Evolutionary conservation across 1,139 yeast species (phyloP), one percentile per base, ranked within the genome.

Genomic region (Meyerozyma elateridarum): DNA sequence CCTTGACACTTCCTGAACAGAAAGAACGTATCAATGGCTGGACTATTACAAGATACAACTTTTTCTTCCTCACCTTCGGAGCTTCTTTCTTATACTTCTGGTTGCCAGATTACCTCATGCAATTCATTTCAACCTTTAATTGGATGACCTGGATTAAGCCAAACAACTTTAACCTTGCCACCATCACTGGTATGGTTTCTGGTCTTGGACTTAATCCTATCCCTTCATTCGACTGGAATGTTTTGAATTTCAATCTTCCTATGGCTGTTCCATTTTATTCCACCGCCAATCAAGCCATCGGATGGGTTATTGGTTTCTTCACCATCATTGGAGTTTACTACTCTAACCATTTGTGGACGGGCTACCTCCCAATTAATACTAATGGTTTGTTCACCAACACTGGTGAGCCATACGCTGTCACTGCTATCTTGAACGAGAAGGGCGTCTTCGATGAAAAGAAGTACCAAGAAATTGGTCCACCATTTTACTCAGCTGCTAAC

Each of bases 111-210:
- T 75, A 63, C 39, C 41, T 76, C 6, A 72, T 75, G 47, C 51
- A 53, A 27, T 77, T 77, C 1, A 49, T 76, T 11, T 63, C 74
- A 2, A 54, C 59, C 12, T 78, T 78, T 54, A 75, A 73, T 48
- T 77, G 84, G 83, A 66, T 73, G 51, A 69, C 77, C 4, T 79
- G 85, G 85, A 75, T 77, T 30, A 56, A 63, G 4, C 83, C 83
- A 13, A 43, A 64, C 24, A 77, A 74, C 47, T 59, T 71, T 42
- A 65, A 68, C 36, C 52, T 79, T 30, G 80, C 77, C 8, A 58
- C 61, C 8, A 57, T 79, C 25, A 73, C 79, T 2, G 85, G 85
- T 3, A 50, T 65, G 3, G 44, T 47, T 9, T 36, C 47, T 15
- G 84, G 84, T 13, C 48, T 76, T 9, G 82, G 82, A 1, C 42